These are phyloP conservation scores for Myriosclerotinia scirpicola DNA, from an alignment of 2,329 filamentous ascomycete genomes.

Conservation along the genomic window DNA sequence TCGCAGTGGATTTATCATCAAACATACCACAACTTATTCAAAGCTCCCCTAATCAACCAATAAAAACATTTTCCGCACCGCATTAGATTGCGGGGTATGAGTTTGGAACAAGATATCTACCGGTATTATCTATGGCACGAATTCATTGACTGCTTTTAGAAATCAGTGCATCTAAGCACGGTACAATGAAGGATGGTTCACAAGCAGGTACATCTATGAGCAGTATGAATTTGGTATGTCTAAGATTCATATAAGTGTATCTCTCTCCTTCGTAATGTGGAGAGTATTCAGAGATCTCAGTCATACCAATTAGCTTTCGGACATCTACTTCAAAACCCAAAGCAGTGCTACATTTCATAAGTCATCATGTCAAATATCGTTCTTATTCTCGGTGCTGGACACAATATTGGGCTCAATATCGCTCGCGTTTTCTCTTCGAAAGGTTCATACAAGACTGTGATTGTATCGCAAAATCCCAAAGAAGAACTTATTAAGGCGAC, in stretches of 20 bases:
- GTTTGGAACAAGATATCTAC: not conserved
- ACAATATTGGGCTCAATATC: constrained; percentile 43
- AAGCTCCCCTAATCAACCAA: not conserved
- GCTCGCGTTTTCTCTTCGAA: constrained; percentile 43
- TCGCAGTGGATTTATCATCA: not conserved
- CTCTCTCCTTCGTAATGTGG: not conserved
- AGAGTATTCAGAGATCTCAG: not conserved
- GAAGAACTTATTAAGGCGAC: constrained; percentile 34
- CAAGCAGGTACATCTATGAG: not conserved
- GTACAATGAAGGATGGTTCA: not conserved
- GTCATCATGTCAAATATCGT: too few relatives aligned
- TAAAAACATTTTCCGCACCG: not conserved
- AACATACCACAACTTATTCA: too few relatives aligned
- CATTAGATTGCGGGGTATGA: too few relatives aligned
- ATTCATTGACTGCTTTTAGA: not conserved
- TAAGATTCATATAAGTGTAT: not conserved
- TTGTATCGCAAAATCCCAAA: constrained; percentile 40
- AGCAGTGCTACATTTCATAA: too few relatives aligned
- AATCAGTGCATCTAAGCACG: not conserved
- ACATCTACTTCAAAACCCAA: not conserved
- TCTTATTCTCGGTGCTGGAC: constrained; percentile 47
- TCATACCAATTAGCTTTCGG: not conserved
- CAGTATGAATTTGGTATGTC: not conserved
- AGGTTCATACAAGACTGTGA: constrained; percentile 45
- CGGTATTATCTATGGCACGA: not conserved